Percentiles rank a stretch among this genome's conserved stretches.
Conservation (phyloP, 495 filamentous ascomycete genomes). For the Penicillium crystallinum region DNA sequence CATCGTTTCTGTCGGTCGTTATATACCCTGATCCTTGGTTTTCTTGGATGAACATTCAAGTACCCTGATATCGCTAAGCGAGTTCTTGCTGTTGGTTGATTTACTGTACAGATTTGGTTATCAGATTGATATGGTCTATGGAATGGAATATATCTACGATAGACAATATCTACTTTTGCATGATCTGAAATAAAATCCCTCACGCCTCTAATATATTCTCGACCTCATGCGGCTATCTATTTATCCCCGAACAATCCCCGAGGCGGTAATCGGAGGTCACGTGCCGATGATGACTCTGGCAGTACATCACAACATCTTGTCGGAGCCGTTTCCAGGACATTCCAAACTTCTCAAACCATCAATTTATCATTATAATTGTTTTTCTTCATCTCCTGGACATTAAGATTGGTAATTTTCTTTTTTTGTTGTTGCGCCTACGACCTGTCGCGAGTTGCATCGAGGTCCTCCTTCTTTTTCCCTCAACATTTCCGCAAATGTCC, state of each 20-base stretch:
- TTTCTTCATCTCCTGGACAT: conserved; percentile 6
- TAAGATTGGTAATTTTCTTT: not conserved
- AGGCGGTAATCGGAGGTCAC: conserved; percentile 23
- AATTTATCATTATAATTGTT: not conserved
- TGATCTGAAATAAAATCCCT: too few species aligned
- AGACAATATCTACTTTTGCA: not conserved
- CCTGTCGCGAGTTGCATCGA: conserved; percentile 25
- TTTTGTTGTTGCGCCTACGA: conserved; percentile 21
- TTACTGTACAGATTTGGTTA: not conserved
- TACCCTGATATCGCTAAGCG: not conserved
- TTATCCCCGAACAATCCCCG: conserved; percentile 26
- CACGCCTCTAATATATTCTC: not conserved
- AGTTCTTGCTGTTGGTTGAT: not conserved
- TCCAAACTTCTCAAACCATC: conserved; percentile 7
- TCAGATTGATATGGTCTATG: not conserved
- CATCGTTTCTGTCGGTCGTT: not conserved
- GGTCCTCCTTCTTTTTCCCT: conserved; percentile 21
- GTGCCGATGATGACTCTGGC: conserved; percentile 26
- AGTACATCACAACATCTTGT: conserved; percentile 25
- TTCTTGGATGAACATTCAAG: not conserved
- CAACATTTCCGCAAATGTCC: conserved; percentile 39
- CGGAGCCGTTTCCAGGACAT: conserved; percentile 5
- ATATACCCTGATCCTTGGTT: conserved; percentile 7
- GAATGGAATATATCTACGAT: not conserved
- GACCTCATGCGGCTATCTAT: not conserved